phyloP scores from a whole-genome alignment of 805 yeast genomes.

The Pichia rugopelliculosa region DNA sequence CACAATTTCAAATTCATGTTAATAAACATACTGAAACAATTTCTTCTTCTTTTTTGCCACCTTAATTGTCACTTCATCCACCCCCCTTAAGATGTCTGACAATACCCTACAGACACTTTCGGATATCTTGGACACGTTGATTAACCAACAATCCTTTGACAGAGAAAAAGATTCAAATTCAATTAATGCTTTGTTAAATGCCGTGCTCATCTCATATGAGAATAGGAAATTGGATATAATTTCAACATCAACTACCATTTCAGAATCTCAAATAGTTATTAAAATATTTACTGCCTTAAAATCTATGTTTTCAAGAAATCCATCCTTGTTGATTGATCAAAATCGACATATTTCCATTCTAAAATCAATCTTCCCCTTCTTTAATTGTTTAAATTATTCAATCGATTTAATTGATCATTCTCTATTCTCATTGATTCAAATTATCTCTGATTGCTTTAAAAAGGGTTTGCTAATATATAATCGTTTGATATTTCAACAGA shows the following conservation, averaged over 20 bases:
- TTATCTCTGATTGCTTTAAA: conserved; percentile 15
- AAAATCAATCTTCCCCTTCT: conserved; percentile 19
- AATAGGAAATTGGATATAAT: conserved; percentile 14
- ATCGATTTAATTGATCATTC: conserved; percentile 19
- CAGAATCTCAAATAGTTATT: not conserved
- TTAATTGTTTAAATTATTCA: conserved; percentile 20
- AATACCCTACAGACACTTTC: conserved; percentile 24
- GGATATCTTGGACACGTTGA: conserved; percentile 22
- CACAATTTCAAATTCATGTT: not conserved
- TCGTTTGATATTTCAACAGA: conserved; percentile 17
- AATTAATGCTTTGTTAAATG: conserved; percentile 22
- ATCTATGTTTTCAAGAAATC: conserved; percentile 18
- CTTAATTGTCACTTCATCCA: not conserved
- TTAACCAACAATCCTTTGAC: conserved; percentile 21
- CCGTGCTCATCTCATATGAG: conserved; percentile 24
- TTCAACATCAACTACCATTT: conserved; percentile 10
- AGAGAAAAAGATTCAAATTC: conserved; percentile 24
- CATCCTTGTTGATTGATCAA: conserved; percentile 21
- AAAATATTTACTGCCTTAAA: conserved; percentile 26
- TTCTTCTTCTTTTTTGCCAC: not conserved
- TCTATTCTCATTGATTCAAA: conserved; percentile 18
- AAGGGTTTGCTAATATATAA: conserved; percentile 20
- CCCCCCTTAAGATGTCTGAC: not conserved
- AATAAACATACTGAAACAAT: no score
- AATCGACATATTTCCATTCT: conserved; percentile 4